Evolutionary conservation across 805 yeast species (phyloP).

Genomic region (Myxozyma geophila): DNA sequence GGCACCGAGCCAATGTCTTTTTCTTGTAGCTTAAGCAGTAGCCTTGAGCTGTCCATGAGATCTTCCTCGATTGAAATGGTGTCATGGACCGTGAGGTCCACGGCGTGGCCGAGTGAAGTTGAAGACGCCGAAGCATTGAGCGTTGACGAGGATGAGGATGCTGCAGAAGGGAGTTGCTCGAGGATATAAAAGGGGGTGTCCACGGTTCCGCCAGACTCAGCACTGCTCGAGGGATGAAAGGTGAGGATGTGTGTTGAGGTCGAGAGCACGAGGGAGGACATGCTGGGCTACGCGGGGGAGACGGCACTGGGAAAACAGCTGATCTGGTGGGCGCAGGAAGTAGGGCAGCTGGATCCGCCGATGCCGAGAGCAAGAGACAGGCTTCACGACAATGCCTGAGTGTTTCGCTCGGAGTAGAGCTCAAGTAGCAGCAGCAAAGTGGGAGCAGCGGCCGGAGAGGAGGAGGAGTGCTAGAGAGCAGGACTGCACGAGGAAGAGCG

Average conservation of each 20-base stretch:
- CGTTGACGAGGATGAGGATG: slow-evolving; percentile 3
- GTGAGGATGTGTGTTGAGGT: slow-evolving; percentile 30
- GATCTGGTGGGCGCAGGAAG: not conserved
- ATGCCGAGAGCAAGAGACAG: too few species aligned
- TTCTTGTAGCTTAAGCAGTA: slow-evolving; percentile 26
- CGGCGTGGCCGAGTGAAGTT: not conserved
- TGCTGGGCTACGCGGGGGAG: not conserved
- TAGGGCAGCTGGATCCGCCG: not conserved
- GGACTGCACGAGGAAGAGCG: not conserved
- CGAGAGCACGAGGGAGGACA: slow-evolving; percentile 17
- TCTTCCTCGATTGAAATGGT: slow-evolving; percentile 30
- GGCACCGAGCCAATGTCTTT: slow-evolving; percentile 20
- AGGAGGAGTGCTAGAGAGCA: not conserved
- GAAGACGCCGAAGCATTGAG: not conserved
- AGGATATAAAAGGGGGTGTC: slow-evolving; percentile 27
- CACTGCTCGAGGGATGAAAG: slow-evolving; percentile 19
- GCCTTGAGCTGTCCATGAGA: slow-evolving; percentile 2
- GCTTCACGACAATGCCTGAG: not conserved
- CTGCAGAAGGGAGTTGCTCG: not conserved
- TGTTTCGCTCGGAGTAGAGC: too few species aligned
- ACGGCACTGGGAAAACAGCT: not conserved
- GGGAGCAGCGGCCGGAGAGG: not conserved
- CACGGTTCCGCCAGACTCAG: slow-evolving; percentile 19
- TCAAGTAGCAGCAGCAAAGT: not conserved
- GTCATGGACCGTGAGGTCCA: slow-evolving; percentile 32